Evolutionary conservation across 495 filamentous ascomycete genomes (phyloP).

Genomic region (Tuber borchii): DNA sequence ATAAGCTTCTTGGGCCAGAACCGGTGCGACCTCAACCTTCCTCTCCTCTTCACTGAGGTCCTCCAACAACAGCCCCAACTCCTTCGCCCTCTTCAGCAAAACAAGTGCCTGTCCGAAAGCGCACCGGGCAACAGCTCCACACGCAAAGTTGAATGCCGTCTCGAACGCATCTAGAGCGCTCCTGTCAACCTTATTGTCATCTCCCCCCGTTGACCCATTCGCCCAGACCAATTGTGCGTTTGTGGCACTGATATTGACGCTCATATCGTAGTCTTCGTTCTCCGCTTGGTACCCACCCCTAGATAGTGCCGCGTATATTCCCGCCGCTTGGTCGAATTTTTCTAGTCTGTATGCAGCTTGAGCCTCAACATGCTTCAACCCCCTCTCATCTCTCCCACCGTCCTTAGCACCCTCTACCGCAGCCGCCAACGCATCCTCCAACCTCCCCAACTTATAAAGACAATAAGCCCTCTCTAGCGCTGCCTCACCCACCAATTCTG

Average conservation of each 20-base stretch:
- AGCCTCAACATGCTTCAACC: conserved; percentile 74
- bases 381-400: conserved; percentile 46
- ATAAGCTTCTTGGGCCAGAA: conserved; percentile 80
- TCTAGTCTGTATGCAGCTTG: conserved; percentile 85
- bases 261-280: conserved; percentile 76
- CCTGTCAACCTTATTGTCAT: conserved; percentile 55
- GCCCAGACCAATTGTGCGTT: conserved; percentile 81
- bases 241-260: conserved; percentile 73
- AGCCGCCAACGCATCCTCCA: conserved; percentile 61
- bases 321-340: conserved; percentile 64
- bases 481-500: conserved; percentile 59
- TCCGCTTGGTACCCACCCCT: conserved; percentile 47
- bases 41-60: conserved; percentile 80
- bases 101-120: conserved; percentile 68
- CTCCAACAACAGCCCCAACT: conserved; percentile 49
- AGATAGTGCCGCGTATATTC: conserved; percentile 60
- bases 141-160: conserved; percentile 87
- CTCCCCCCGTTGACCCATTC: conserved; percentile 10
- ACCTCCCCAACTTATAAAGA: conserved; percentile 75
- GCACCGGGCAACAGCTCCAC: conserved; percentile 71
- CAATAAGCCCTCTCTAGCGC: conserved; percentile 81
- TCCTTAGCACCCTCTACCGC: conserved; percentile 48
- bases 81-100: conserved; percentile 72
- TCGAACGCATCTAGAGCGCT: conserved; percentile 89
- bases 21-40: conserved; percentile 72